Evolutionary conservation across 2,329 filamentous ascomycete species (phyloP), one percentile per base, ranked within the genome.

Genomic region (Aspergillus carbonarius): DNA sequence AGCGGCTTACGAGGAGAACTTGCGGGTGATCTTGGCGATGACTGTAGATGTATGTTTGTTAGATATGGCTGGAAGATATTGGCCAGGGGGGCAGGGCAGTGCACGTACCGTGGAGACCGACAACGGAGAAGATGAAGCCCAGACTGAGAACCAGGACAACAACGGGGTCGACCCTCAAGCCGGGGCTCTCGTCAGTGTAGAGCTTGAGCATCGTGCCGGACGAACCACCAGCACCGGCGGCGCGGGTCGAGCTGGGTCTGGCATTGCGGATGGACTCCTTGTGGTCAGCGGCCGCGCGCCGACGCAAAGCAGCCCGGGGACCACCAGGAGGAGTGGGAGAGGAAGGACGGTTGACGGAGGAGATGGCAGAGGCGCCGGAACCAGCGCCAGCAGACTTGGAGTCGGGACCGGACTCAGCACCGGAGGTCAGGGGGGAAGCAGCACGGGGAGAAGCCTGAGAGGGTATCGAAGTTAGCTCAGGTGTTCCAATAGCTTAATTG

Each of bases 201-300:
- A 99, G 88, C 79, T 93, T 93, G 82, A 99, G 84, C 95, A 99
- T 99, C 54, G 95, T 99, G 81, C 92, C 96, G 78, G 90, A 96
- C 76, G 92, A 97, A 66, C 95, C 95, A 67, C 95, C 95, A 17
- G 95, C 95, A 69, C 95, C 95, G 34, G 95, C 95, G 39, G 93
- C 88, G 71, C 95, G 87, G 66, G 95, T 99, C 81, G 91, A 96
- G 76, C 88, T 91, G 52, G 95, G 95, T 68, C 95, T 85, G 66
- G 87, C 90, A 89, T 96, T 99, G 72, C 93, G 93, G 70, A 93
- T 87, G 81, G 96, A 95, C 81, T 98, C 95, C 79, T 96, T 96
- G 81, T 96, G 91, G 77, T 98, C 95, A 70, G 93, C 93, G 30
- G 95, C 95, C 44, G 95, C 93, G 76, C 95, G 92, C 77, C 95